Conservation (phyloP, 257 asterid genomes). For the Nicotiana tomentosiformis region DNA sequence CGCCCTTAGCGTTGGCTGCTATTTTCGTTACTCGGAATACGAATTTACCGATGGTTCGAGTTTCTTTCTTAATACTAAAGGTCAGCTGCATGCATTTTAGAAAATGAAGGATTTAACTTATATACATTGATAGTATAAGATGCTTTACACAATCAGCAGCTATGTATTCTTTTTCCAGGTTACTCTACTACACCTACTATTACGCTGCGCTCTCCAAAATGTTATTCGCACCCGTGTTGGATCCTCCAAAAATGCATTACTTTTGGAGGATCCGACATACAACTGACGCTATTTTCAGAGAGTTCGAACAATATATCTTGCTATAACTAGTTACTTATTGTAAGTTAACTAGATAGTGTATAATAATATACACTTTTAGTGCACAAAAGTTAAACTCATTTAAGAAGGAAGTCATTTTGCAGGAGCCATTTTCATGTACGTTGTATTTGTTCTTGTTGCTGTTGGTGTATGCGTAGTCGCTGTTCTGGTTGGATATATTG, state of each 20-base stretch:
- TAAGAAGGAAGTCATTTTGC: slow-evolving; percentile 5
- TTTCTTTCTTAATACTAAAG: background rate
- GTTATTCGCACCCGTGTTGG: too few relatives aligned
- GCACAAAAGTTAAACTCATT: background rate
- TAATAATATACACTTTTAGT: background rate
- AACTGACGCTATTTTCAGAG: too few relatives aligned
- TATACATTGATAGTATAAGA: background rate
- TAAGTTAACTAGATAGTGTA: background rate
- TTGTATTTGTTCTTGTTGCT: background rate
- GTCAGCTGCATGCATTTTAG: background rate
- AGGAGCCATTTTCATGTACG: slow-evolving; percentile 9
- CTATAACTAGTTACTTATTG: background rate
- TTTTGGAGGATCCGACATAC: too few relatives aligned
- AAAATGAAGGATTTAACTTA: background rate
- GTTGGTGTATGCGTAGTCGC: slow-evolving; percentile 17
- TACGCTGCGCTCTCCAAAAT: too few relatives aligned
- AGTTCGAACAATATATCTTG: too few relatives aligned
- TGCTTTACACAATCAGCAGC: background rate
- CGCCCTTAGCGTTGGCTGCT: slow-evolving; percentile 7
- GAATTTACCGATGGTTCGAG: background rate
- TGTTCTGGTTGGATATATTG: slow-evolving; percentile 14
- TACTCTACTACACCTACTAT: background rate
- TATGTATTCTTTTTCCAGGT: background rate
- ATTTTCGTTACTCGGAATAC: slow-evolving; percentile 12
- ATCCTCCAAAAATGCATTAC: too few relatives aligned